A percentile compares a stretch with the other conserved stretches of the same genome.
Evolutionary conservation across 2,329 filamentous ascomycete genomes (phyloP).

Genomic region (Leptographium galeiforme): DNA sequence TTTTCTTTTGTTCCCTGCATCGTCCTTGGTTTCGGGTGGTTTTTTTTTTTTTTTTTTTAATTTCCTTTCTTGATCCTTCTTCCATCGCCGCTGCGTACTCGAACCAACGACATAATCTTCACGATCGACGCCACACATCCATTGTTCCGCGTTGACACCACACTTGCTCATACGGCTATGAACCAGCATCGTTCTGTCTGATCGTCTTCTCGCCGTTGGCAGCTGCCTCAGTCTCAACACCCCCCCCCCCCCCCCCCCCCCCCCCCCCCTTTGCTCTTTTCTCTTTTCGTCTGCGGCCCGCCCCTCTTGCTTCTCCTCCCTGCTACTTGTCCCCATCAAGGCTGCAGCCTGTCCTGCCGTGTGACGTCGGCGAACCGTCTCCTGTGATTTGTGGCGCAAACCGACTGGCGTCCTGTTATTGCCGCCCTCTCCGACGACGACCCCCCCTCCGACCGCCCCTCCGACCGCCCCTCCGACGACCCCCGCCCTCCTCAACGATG

Average conservation of each 20-base stretch:
- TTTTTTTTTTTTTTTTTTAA: background rate
- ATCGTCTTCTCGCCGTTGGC: background rate
- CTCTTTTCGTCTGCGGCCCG: background rate
- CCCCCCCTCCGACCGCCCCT: background rate
- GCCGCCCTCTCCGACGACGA: no score
- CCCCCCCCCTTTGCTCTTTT: background rate
- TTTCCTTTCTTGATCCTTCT: background rate
- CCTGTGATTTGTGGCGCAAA: no score
- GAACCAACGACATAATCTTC: background rate
- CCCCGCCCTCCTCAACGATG: constrained; percentile 9
- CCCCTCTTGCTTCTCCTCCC: no score
- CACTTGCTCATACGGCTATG: background rate
- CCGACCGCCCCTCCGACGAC: background rate
- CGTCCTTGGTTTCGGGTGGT: background rate
- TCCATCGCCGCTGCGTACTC: no score
- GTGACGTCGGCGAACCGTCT: no score
- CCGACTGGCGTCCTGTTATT: no score
- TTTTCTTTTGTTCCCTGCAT: background rate
- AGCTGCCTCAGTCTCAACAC: background rate
- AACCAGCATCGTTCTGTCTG: background rate
- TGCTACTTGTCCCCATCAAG: no score
- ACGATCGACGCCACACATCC: background rate
- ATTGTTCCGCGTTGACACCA: background rate
- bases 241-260: background rate
- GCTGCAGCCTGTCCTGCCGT: no score